phyloP scores from a whole-genome alignment of 2,329 filamentous ascomycete species.

The Zymoseptoria crescenta region DNA sequence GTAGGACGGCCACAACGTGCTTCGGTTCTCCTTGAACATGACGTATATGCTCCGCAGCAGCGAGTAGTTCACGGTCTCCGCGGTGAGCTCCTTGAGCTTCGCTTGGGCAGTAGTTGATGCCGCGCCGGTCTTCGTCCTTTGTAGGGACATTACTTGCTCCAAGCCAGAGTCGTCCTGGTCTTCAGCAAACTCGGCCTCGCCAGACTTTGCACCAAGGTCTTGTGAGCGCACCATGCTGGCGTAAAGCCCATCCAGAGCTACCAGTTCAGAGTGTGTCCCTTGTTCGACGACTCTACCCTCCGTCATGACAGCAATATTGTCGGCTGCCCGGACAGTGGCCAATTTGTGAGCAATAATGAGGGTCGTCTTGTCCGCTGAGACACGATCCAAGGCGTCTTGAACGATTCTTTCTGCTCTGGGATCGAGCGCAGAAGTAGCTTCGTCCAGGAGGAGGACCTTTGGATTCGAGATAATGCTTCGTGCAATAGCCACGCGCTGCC shows the following conservation, averaged over 20 bases:
- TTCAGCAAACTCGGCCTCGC: slow-evolving; percentile 17
- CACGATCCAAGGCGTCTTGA: slow-evolving; percentile 28
- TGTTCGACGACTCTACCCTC: slow-evolving; percentile 38
- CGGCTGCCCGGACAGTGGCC: slow-evolving; percentile 37
- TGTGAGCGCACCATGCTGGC: slow-evolving; percentile 40
- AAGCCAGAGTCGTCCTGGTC: slow-evolving; percentile 22
- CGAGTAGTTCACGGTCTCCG: slow-evolving; percentile 24
- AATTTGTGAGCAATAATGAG: slow-evolving; percentile 39
- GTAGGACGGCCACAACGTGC: slow-evolving; percentile 33
- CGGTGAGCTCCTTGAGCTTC: slow-evolving; percentile 25
- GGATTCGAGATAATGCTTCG: slow-evolving; percentile 31
- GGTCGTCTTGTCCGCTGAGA: slow-evolving; percentile 28
- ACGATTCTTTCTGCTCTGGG: slow-evolving; percentile 29
- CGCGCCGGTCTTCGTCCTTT: slow-evolving; percentile 21
- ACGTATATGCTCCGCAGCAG: slow-evolving; percentile 31
- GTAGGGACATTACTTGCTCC: slow-evolving; percentile 21
- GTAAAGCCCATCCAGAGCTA: slow-evolving; percentile 34
- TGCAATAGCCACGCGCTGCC: slow-evolving; percentile 32
- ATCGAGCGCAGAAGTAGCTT: slow-evolving; percentile 33
- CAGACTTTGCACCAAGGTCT: slow-evolving; percentile 33
- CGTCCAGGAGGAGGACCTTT: slow-evolving; percentile 30
- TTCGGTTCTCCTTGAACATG: slow-evolving; percentile 30
- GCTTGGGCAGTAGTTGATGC: slow-evolving; percentile 24
- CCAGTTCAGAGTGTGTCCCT: slow-evolving; percentile 35
- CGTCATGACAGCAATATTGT: slow-evolving; percentile 41